Percentiles rank a stretch among this genome's conserved stretches.
phyloP scores from a whole-genome alignment of 2,329 filamentous ascomycete species.

The Magnaporthiopsis rhizophila region DNA sequence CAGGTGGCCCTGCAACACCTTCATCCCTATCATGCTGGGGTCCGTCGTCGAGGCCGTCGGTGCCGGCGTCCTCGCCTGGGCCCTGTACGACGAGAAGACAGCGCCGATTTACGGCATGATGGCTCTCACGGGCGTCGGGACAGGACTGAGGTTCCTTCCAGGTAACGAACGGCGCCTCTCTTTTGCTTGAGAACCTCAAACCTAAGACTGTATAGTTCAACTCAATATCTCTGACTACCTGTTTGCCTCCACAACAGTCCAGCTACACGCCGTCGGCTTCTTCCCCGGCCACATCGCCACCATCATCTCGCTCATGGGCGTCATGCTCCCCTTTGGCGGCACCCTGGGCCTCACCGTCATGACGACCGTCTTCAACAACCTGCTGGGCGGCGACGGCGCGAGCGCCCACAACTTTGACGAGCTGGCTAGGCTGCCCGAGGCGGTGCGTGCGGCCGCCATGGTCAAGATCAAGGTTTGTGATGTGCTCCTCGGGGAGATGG shows the following conservation, averaged over 20 bases:
- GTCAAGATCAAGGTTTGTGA: not conserved
- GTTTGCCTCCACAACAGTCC: conserved; percentile 15
- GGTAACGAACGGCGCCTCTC: conserved; percentile 18
- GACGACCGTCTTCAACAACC: conserved; percentile 61
- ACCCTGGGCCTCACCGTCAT: conserved; percentile 59
- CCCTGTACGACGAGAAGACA: conserved; percentile 35
- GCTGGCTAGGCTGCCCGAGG: conserved; percentile 25
- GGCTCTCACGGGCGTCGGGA: conserved; percentile 53
- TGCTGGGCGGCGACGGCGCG: conserved; percentile 17
- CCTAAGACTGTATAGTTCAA: too few species aligned
- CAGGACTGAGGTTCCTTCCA: conserved; percentile 56
- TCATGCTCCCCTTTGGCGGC: conserved; percentile 55
- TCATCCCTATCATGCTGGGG: conserved; percentile 47
- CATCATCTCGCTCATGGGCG: conserved; percentile 50
- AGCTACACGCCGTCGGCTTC: conserved; percentile 54
- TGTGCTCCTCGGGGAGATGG: too few species aligned
- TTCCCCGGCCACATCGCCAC: conserved; percentile 50
- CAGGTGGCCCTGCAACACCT: conserved; percentile 52
- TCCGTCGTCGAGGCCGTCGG: conserved; percentile 49
- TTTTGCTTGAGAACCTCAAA: too few species aligned
- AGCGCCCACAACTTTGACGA: conserved; percentile 25
- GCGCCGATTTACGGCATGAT: conserved; percentile 58
- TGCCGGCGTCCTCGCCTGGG: conserved; percentile 49
- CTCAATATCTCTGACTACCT: too few species aligned
- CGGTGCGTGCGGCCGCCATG: not conserved